A percentile compares a stretch with the other conserved stretches of the same genome.
Conservation (phyloP, 2,329 filamentous ascomycete genomes). For the Sordariomycetes sp. region DNA sequence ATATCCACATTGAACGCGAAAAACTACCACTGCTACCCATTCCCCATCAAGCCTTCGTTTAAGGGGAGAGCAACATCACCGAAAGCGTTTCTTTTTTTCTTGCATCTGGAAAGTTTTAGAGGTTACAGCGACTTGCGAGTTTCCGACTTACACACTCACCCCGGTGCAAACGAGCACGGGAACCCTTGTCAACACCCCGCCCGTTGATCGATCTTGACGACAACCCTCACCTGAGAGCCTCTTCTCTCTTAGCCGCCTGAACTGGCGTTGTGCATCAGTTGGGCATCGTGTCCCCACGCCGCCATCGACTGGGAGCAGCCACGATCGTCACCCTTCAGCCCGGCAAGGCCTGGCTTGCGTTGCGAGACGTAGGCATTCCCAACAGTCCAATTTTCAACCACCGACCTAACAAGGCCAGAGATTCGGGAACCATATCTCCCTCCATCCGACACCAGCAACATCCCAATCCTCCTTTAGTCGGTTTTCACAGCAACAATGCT, state of each 20-base stretch:
- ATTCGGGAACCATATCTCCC: conserved; percentile 36
- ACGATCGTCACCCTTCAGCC: conserved; percentile 34
- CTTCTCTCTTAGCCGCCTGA: not conserved
- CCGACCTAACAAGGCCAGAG: conserved; percentile 10
- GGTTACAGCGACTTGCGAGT: not conserved
- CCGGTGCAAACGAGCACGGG: not conserved
- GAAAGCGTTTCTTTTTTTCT: not conserved
- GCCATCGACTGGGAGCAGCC: conserved; percentile 34
- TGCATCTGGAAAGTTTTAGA: not conserved
- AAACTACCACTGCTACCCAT: not conserved
- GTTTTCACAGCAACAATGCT: conserved; percentile 58
- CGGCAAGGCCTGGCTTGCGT: conserved; percentile 73
- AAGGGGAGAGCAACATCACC: not conserved
- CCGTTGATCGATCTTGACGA: not conserved
- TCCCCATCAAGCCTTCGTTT: not conserved
- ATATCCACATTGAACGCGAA: not conserved
- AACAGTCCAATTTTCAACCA: too few relatives aligned
- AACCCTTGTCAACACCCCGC: not conserved
- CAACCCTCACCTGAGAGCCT: not conserved
- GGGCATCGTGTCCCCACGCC: conserved; percentile 18
- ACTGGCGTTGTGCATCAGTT: not conserved
- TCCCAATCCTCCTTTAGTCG: conserved; percentile 41
- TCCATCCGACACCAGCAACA: conserved; percentile 31
- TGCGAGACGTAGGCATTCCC: conserved; percentile 55
- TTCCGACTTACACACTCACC: not conserved